Evolutionary conservation across 768 basidiomycete genomes (phyloP).

Genomic region (Lactifluus pinguis): DNA sequence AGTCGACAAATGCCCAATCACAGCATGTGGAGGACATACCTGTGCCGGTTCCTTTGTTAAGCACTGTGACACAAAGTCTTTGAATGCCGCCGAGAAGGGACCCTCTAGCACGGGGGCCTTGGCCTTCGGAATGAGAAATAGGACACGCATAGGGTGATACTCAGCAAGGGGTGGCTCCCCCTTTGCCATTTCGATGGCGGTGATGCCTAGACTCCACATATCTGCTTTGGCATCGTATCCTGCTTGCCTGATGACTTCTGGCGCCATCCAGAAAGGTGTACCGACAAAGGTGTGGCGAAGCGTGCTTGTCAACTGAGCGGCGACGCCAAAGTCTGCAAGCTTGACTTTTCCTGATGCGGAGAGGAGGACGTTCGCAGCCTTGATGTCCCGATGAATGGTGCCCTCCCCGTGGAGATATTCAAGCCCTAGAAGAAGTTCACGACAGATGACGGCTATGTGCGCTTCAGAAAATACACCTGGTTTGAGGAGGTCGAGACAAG

Average conservation of each 20-base stretch:
- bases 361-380: slow-evolving; percentile 91
- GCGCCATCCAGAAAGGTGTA: slow-evolving; percentile 98
- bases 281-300: slow-evolving; percentile 96
- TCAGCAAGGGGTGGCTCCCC: slow-evolving; percentile 95
- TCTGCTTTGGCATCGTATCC: slow-evolving; percentile 96
- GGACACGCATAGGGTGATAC: slow-evolving; percentile 97
- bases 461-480: slow-evolving; percentile 83
- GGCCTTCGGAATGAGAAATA: slow-evolving; percentile 96
- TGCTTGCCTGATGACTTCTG: slow-evolving; percentile 94
- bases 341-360: slow-evolving; percentile 91
- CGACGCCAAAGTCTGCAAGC: slow-evolving; percentile 97
- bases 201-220: slow-evolving; percentile 97
- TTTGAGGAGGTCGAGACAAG: slow-evolving; percentile 92
- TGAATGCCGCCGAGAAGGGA: slow-evolving; percentile 74
- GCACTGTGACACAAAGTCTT: slow-evolving; percentile 86
- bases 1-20: slow-evolving; percentile 6
- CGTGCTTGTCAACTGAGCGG: slow-evolving; percentile 91
- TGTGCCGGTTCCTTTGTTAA: slow-evolving; percentile 83
- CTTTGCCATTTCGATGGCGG: slow-evolving; percentile 96
- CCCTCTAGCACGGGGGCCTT: slow-evolving; percentile 89
- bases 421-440: slow-evolving; percentile 85
- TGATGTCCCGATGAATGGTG: slow-evolving; percentile 98
- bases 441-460: slow-evolving; percentile 91
- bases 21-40: slow-evolving; percentile 31
- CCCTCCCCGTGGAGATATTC: slow-evolving; percentile 94